Conservation (phyloP, 176 grass and related monocot species). For the Oryza longistaminata region DNA sequence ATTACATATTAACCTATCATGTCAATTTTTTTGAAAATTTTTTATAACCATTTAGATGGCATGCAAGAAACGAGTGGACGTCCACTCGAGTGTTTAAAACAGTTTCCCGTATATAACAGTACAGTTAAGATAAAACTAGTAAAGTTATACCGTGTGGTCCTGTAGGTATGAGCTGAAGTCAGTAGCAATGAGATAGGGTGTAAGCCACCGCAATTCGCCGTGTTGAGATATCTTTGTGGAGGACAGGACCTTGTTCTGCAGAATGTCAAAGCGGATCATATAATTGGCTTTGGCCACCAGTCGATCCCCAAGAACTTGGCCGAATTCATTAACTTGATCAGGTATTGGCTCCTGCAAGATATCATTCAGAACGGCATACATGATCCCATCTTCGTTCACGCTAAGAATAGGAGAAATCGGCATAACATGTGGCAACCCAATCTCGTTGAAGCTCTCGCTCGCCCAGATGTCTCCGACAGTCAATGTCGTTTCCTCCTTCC, state of each 20-base stretch:
- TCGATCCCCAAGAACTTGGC: fast-evolving
- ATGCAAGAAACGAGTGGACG: too few species aligned
- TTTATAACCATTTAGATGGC: too few species aligned
- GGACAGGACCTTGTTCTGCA: not conserved
- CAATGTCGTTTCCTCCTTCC: not conserved
- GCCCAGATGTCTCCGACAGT: not conserved
- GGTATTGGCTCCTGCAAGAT: too few species aligned
- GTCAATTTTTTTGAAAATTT: too few species aligned
- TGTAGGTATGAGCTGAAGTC: conserved; percentile 1
- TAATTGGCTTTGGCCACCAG: not conserved
- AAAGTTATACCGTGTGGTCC: not conserved
- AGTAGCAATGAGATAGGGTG: not conserved
- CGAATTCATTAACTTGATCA: too few species aligned
- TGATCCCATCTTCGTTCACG: not conserved
- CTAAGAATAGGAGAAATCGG: not conserved
- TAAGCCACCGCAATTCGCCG: not conserved
- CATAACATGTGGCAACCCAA: not conserved
- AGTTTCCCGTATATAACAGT: too few species aligned
- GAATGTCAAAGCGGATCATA: not conserved
- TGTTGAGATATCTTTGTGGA: too few species aligned
- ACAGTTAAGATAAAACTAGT: too few species aligned
- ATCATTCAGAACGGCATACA: not conserved
- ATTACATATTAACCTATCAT: too few species aligned
- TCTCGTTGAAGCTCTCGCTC: not conserved
- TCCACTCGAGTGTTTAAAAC: too few species aligned